Evolutionary conservation across 2,329 filamentous ascomycete genomes (phyloP), one percentile per base, ranked within the genome.

Genomic region (Aspergillus nomiae): DNA sequence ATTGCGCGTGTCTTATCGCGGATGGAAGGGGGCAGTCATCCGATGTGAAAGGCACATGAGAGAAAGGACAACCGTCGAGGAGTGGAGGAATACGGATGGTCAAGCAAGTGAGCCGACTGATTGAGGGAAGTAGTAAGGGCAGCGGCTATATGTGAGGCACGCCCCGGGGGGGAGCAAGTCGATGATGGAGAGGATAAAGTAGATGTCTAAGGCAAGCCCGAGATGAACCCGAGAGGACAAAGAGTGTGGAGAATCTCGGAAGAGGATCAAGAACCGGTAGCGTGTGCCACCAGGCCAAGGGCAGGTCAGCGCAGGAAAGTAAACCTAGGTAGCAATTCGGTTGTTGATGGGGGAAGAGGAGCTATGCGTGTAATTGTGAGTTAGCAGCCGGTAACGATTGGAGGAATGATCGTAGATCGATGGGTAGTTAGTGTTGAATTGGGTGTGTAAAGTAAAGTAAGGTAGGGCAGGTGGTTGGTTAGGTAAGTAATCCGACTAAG

Each of bases 11-110:
- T 59, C 68, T 68, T 71, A 73, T 73, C 65, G 67, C 71, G 67
- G 67, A 70, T 62, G 67, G 71, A 69, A 66, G 67, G 63, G 68
- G 59, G 66, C 61, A 62, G 68, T 69, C 68, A 63, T 67, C 64
- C 69, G 65, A 72, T 72, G 73, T 71, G 74, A 74, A 70, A 71
- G 69, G 70, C 70, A 73, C 74, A 79, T 77, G 73, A 65, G 64
- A 69, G 59, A 63, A 51, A 60, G 65, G 58, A 61, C 63, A 57
- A 28, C 58, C 60, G 55, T 41, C 36, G 50, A 34, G 48, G 43
- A 51, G 60, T 55, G 63, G 61, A 28, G 50, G 38, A 26, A 58
- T 57, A 58, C 28, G 58, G 57, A 62, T 16, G 48, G 55, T 56
- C 19, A 38, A 56, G 57, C 34, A 51, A 34, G 62, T 24, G 32